These are phyloP conservation scores for Haplographium delicatum DNA, from an alignment of 495 filamentous ascomycete species.

Conservation along the genomic window DNA sequence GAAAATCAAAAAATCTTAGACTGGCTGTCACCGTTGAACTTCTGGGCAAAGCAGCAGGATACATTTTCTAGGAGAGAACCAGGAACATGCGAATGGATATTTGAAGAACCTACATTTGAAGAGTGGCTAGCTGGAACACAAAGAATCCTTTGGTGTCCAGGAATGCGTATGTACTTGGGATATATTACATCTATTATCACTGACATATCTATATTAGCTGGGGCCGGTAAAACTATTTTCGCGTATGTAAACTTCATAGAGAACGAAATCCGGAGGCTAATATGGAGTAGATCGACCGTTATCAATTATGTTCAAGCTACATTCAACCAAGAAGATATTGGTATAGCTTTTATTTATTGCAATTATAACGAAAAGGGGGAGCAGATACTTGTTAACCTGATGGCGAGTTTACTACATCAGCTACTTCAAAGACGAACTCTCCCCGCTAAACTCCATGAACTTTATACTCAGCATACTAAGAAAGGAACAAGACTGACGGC, in stretches of 20 bases:
- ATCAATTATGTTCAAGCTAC: not conserved
- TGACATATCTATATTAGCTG: conserved; percentile 36
- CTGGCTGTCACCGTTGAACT: no score
- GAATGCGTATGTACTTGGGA: conserved; percentile 28
- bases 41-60: conserved; percentile 5
- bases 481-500: conserved; percentile 23
- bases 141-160: conserved; percentile 38
- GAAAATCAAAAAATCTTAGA: no score
- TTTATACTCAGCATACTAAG: conserved; percentile 20
- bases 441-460: conserved; percentile 21
- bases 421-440: conserved; percentile 22
- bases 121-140: conserved; percentile 27
- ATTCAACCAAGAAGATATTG: not conserved
- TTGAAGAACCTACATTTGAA: conserved; percentile 29
- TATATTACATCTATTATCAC: conserved; percentile 28
- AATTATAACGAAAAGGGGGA: not conserved
- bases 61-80: conserved; percentile 23
- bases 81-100: conserved; percentile 42
- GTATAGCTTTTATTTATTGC: conserved; percentile 7
- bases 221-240: conserved; percentile 2
- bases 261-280: not conserved
- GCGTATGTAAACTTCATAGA: conserved; percentile 21
- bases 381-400: conserved; percentile 13
- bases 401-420: conserved; percentile 33
- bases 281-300: not conserved